Evolutionary conservation across 2,329 filamentous ascomycete species (phyloP).

Genomic region (Phyllosticta citriasiana): DNA sequence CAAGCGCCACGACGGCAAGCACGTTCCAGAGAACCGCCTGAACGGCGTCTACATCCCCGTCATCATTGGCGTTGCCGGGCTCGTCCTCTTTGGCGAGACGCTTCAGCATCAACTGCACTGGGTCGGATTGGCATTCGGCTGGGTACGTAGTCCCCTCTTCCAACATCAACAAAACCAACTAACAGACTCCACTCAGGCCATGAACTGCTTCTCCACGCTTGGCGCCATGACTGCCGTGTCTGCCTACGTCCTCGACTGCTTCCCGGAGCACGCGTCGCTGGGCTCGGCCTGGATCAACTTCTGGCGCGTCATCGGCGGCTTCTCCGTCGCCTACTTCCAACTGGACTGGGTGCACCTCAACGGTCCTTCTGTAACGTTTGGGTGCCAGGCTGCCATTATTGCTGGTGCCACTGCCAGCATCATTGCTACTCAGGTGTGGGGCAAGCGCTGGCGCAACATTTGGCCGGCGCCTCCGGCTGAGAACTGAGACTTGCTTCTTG

Average conservation of each 20-base stretch:
- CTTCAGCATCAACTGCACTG: constrained; percentile 24
- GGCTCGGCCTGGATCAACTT: constrained; percentile 26
- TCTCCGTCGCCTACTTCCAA: constrained; percentile 27
- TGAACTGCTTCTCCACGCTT: constrained; percentile 26
- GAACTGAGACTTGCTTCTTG: neutral
- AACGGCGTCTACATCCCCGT: constrained; percentile 23
- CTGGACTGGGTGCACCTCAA: constrained; percentile 22
- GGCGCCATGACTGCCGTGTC: constrained; percentile 24
- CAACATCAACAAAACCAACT: neutral
- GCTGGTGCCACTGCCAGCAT: constrained; percentile 20
- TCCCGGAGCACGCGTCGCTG: constrained; percentile 23
- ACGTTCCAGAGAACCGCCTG: constrained; percentile 24
- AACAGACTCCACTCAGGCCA: constrained; percentile 10
- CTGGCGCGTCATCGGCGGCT: constrained; percentile 23
- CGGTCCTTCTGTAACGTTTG: constrained; percentile 24
- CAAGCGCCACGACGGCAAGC: constrained; percentile 19
- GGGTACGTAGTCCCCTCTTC: constrained; percentile 11
- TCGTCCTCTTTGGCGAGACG: constrained; percentile 25
- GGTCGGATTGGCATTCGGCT: constrained; percentile 24
- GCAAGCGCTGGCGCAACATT: constrained; percentile 17
- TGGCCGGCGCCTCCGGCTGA: constrained; percentile 12
- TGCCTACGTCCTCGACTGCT: constrained; percentile 26
- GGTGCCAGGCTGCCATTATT: constrained; percentile 26
- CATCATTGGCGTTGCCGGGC: constrained; percentile 21
- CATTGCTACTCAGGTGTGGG: constrained; percentile 21